phyloP scores from a whole-genome alignment of 441 rosid species.

The Omphalea diandra region DNA sequence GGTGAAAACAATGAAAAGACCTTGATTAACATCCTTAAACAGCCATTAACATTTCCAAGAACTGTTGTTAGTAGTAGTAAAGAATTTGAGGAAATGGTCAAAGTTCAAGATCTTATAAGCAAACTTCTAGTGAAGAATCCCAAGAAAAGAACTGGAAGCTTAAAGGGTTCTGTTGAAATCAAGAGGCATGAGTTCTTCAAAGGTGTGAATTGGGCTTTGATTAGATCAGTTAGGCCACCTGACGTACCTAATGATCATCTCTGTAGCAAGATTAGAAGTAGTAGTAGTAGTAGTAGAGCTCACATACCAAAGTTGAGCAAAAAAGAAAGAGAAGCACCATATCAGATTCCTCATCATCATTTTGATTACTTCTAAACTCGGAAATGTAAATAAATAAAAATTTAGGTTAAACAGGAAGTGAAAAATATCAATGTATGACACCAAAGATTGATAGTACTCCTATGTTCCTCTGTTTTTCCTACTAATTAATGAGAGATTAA shows the following conservation, averaged over 20 bases:
- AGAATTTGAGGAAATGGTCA: slow-evolving; percentile 46
- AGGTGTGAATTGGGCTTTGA: slow-evolving; percentile 80
- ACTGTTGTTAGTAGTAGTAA: slow-evolving; percentile 40
- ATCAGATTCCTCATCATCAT: slow-evolving; percentile 61
- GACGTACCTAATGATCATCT: slow-evolving; percentile 50
- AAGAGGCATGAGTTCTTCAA: slow-evolving; percentile 74
- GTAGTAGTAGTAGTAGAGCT: slow-evolving; percentile 33
- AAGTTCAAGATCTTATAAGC: slow-evolving; percentile 63
- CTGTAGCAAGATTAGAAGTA: slow-evolving; percentile 27
- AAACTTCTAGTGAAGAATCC: slow-evolving; percentile 73
- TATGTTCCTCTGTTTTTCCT: slow-evolving; percentile 25
- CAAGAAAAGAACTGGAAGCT: slow-evolving; percentile 55
- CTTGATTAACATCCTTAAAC: slow-evolving; percentile 71
- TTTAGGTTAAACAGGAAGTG: slow-evolving; percentile 3
- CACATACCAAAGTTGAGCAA: slow-evolving; percentile 60
- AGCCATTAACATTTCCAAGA: slow-evolving; percentile 72
- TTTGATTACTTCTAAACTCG: slow-evolving; percentile 66
- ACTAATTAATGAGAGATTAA: slow-evolving; percentile 5
- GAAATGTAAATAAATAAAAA: slow-evolving; percentile 28
- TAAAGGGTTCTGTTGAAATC: slow-evolving; percentile 65
- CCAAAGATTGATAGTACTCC: background rate
- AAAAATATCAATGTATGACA: slow-evolving; percentile 21
- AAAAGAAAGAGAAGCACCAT: slow-evolving; percentile 73
- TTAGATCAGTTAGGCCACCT: slow-evolving; percentile 78
- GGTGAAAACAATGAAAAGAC: slow-evolving; percentile 70